Conservation (phyloP, 257 asterid genomes). For the Gentiana dahurica region DNA sequence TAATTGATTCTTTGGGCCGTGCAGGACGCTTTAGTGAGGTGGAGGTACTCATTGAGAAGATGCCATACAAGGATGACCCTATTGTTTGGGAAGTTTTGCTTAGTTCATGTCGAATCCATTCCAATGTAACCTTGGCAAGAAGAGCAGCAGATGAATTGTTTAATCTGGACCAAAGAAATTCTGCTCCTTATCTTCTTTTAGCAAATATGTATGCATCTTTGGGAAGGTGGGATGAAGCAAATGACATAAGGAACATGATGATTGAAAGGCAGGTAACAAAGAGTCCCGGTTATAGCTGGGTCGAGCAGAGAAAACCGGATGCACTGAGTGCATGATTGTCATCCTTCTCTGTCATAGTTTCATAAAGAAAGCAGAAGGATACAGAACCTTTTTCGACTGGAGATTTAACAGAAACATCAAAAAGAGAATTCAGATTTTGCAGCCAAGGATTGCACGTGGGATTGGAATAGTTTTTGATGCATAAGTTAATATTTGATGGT, state of each 20-base stretch:
- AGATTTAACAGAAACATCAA: too few relatives aligned
- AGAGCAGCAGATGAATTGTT: conserved; percentile 62
- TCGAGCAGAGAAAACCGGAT: conserved; percentile 14
- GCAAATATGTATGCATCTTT: conserved; percentile 59
- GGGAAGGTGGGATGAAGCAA: conserved; percentile 69
- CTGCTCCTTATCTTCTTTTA: conserved; percentile 46
- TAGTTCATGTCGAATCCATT: conserved; percentile 59
- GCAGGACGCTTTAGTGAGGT: conserved; percentile 56
- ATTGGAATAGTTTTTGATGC: too few relatives aligned
- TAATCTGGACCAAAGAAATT: conserved; percentile 29
- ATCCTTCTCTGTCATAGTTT: too few relatives aligned
- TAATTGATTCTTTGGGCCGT: conserved; percentile 59
- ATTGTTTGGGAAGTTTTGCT: conserved; percentile 61
- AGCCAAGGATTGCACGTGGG: too few relatives aligned
- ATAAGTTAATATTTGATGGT: too few relatives aligned
- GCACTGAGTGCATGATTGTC: too few relatives aligned
- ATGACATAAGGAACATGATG: conserved; percentile 34
- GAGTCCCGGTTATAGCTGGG: conserved; percentile 66
- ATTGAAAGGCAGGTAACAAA: conserved; percentile 26
- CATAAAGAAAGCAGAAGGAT: too few relatives aligned
- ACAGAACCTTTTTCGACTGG: too few relatives aligned
- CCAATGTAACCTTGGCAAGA: conserved; percentile 37
- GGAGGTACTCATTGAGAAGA: conserved; percentile 39
- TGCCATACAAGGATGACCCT: conserved; percentile 46
- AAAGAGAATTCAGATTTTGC: too few relatives aligned